phyloP scores from a whole-genome alignment of 2,329 filamentous ascomycete genomes.

The Diaporthe humulicola region DNA sequence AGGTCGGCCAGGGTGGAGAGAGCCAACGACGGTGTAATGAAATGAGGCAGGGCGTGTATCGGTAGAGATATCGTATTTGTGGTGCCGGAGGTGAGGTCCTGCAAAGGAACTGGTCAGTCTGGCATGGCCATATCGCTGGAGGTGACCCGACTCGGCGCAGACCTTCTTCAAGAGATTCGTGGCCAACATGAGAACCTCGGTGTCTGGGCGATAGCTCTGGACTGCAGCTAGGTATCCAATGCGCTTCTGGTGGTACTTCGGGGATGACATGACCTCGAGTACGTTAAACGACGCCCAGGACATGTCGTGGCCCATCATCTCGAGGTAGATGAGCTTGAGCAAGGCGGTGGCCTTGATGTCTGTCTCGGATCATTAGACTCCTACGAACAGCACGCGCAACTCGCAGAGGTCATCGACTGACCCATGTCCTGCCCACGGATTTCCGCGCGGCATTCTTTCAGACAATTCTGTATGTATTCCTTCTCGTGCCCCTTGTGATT shows the following conservation, averaged over 20 bases:
- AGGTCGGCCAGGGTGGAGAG: constrained; percentile 90
- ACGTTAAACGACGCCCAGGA: constrained; percentile 99
- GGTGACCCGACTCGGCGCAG: constrained; percentile 17
- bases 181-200: constrained; percentile 96
- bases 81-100: constrained; percentile 81
- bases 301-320: constrained; percentile 99
- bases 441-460: constrained; percentile 96
- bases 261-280: constrained; percentile 97
- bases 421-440: constrained; percentile 95
- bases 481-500: constrained; percentile 96
- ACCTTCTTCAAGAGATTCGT: constrained; percentile 97
- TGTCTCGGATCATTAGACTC: constrained; percentile 49
- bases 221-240: constrained; percentile 96
- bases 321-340: constrained; percentile 95
- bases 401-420: constrained; percentile 55
- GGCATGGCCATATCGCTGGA: constrained; percentile 11
- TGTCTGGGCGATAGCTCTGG: constrained; percentile 95
- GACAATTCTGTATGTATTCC: constrained; percentile 92
- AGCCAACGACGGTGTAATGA: constrained; percentile 92
- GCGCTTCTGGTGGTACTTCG: constrained; percentile 94
- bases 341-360: constrained; percentile 97
- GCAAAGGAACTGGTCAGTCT: constrained; percentile 39
- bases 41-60: constrained; percentile 90
- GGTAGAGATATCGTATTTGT: constrained; percentile 87
- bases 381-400: neutral